Percentiles rank a stretch among this genome's conserved stretches.
Evolutionary conservation across 768 basidiomycete genomes (phyloP).

Genomic region (Serendipita sp.): DNA sequence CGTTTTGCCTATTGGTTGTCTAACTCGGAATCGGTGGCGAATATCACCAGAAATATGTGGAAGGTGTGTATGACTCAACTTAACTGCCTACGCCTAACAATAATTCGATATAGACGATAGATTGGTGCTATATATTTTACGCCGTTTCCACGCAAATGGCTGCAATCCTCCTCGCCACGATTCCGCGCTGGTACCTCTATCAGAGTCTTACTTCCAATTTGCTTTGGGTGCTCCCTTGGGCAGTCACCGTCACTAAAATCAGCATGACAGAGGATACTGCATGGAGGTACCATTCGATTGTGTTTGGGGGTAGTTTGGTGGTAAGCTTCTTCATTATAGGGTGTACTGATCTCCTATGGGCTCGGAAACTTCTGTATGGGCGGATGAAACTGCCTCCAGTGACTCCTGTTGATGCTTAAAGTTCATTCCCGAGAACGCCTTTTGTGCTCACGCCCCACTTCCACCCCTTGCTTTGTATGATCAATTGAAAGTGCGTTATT

Average conservation of each 20-base stretch:
- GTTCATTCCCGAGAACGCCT: no score
- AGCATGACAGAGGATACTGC: constrained; percentile 8
- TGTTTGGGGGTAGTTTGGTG: constrained; percentile 14
- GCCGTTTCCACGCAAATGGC: constrained; percentile 14
- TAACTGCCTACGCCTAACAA: background rate
- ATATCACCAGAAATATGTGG: constrained; percentile 14
- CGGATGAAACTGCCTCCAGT: background rate
- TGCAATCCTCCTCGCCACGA: constrained; percentile 14
- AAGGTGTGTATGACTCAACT: background rate
- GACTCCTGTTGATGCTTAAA: background rate
- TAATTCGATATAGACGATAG: background rate
- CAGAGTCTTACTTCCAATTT: constrained; percentile 14
- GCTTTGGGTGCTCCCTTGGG: constrained; percentile 15
- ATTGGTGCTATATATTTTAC: constrained; percentile 15
- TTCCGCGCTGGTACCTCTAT: constrained; percentile 13
- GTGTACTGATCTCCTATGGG: background rate
- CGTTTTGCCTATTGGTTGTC: constrained; percentile 14
- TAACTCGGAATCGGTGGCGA: constrained; percentile 11
- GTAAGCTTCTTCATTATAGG: constrained; percentile 10
- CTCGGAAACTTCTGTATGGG: background rate
- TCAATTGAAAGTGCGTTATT: no score
- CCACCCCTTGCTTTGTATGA: no score
- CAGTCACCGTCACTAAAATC: constrained; percentile 9
- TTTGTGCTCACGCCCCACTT: no score
- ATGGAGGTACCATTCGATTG: constrained; percentile 14